Percentiles rank a stretch among this genome's conserved stretches.
phyloP scores from a whole-genome alignment of 1,139 yeast species.

The Zygosaccharomyces sapae region DNA sequence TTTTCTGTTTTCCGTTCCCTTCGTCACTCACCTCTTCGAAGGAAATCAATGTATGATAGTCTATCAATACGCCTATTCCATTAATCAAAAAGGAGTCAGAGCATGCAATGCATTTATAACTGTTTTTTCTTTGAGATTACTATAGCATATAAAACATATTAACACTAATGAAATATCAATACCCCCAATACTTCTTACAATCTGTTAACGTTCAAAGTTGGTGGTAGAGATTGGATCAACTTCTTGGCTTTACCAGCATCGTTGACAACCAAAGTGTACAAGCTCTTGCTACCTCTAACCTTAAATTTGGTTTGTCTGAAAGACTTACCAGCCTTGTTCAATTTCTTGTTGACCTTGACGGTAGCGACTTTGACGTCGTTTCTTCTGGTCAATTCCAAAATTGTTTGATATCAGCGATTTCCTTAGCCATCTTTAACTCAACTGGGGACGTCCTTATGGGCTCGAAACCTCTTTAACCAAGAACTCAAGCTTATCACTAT shows the following conservation, averaged over 20 bases:
- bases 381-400: slow-evolving; percentile 98
- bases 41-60: background rate
- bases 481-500: background rate
- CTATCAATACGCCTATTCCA: background rate
- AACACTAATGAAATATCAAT: slow-evolving; percentile 8
- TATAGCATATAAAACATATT: slow-evolving; percentile 16
- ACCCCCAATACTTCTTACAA: slow-evolving; percentile 42
- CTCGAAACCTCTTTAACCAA: slow-evolving; percentile 1
- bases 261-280: slow-evolving; percentile 93
- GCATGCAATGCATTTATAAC: slow-evolving; percentile 14
- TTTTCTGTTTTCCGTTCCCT: background rate
- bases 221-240: slow-evolving; percentile 97
- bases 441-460: slow-evolving; percentile 6
- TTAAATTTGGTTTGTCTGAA: slow-evolving; percentile 97
- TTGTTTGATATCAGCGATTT: slow-evolving; percentile 95
- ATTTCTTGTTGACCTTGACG: slow-evolving; percentile 84
- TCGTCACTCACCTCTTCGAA: background rate
- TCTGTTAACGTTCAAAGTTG: slow-evolving; percentile 76
- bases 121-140: slow-evolving; percentile 17
- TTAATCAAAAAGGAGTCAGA: slow-evolving; percentile 6
- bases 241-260: slow-evolving; percentile 98
- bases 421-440: slow-evolving; percentile 40
- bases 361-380: slow-evolving; percentile 91
- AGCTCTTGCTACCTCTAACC: slow-evolving; percentile 93
- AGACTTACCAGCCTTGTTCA: slow-evolving; percentile 78